These are phyloP conservation scores for Phaffomyces opuntiae DNA, from an alignment of 805 yeast species.

Conservation along the genomic window DNA sequence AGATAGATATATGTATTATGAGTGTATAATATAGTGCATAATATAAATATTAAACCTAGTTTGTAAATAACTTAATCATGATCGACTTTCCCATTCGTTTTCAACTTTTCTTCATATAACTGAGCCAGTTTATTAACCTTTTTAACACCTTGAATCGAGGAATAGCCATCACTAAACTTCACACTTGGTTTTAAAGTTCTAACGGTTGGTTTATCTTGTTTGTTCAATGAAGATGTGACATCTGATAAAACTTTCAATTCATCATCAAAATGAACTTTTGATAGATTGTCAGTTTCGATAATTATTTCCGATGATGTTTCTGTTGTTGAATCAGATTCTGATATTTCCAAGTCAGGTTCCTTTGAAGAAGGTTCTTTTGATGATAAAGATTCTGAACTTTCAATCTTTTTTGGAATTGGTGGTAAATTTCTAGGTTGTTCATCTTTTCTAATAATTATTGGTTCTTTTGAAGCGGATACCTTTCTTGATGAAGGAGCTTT, in stretches of 20 bases:
- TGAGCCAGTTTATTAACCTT: constrained; percentile 59
- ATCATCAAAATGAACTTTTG: constrained; percentile 4
- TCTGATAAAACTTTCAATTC: constrained; percentile 15
- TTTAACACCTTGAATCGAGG: constrained; percentile 31
- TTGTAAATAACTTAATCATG: too few species aligned
- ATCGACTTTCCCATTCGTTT: constrained; percentile 16
- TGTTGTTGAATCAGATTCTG: background rate
- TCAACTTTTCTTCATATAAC: constrained; percentile 52
- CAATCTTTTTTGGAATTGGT: constrained; percentile 7
- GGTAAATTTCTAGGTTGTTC: constrained; percentile 13
- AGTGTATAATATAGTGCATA: too few species aligned
- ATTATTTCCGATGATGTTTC: background rate
- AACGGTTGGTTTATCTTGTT: constrained; percentile 4
- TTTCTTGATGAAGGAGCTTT: constrained; percentile 16
- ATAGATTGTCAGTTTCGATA: background rate
- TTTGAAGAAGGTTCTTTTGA: constrained; percentile 6
- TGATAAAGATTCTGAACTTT: constrained; percentile 12
- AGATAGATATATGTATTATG: too few species aligned
- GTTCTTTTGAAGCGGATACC: constrained; percentile 7
- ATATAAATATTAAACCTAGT: too few species aligned
- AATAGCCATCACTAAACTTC: constrained; percentile 25
- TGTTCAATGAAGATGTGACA: constrained; percentile 19
- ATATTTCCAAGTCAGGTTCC: background rate
- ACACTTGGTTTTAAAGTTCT: constrained; percentile 10
- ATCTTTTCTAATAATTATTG: constrained; percentile 5